Conservation (phyloP, 768 basidiomycete species). For the Tephrocybe rancida region DNA sequence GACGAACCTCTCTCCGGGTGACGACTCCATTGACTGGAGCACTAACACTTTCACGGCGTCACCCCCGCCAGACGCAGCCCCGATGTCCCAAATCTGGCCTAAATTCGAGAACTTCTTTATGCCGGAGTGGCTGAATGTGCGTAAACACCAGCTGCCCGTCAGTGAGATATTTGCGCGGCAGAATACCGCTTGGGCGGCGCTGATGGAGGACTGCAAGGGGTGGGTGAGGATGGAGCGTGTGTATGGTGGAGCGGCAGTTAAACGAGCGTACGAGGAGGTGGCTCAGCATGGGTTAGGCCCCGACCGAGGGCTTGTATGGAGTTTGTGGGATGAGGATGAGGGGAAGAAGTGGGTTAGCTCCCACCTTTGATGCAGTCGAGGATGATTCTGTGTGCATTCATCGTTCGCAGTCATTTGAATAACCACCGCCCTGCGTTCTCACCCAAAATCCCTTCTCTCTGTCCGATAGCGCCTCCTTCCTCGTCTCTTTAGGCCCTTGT, state of each 20-base stretch:
- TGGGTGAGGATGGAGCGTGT: constrained; percentile 60
- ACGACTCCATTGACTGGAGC: constrained; percentile 37
- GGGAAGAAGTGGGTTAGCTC: background rate
- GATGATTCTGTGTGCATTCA: no score
- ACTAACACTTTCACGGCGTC: constrained; percentile 34
- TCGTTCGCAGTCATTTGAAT: no score
- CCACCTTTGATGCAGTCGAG: background rate
- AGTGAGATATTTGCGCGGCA: constrained; percentile 53
- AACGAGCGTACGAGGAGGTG: constrained; percentile 48
- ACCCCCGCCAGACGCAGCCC: background rate
- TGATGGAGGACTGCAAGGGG: constrained; percentile 54
- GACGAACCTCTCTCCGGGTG: constrained; percentile 51
- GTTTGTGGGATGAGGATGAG: constrained; percentile 53
- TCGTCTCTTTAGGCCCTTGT: background rate
- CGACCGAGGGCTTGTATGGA: constrained; percentile 63
- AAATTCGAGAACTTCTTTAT: constrained; percentile 63
- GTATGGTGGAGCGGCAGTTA: constrained; percentile 48
- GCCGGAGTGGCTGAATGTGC: constrained; percentile 66
- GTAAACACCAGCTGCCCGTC: constrained; percentile 48
- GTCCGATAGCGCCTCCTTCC: no score
- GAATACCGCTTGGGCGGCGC: constrained; percentile 55
- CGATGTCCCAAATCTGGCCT: constrained; percentile 31
- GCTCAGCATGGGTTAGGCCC: constrained; percentile 51
- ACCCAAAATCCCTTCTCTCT: no score
- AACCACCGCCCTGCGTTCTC: no score